phyloP scores from a whole-genome alignment of 805 yeast species.

The Grigorovia yakushimaensis region DNA sequence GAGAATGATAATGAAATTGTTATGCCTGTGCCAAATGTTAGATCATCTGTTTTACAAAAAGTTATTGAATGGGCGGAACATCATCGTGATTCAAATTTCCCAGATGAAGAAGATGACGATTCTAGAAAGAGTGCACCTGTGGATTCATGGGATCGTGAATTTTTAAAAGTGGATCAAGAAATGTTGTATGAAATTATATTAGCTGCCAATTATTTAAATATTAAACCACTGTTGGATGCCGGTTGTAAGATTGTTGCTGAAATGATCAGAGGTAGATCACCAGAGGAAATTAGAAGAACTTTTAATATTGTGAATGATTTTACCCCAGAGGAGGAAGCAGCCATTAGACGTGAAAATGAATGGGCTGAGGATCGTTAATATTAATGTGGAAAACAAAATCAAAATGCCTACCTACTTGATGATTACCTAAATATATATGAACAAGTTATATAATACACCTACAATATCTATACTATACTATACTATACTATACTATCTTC shows the following conservation, averaged over 20 bases:
- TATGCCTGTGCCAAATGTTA: slow-evolving; percentile 84
- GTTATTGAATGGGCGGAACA: slow-evolving; percentile 96
- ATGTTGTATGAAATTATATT: slow-evolving; percentile 73
- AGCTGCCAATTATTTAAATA: slow-evolving; percentile 74
- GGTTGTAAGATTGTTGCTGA: slow-evolving; percentile 79
- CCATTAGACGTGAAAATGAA: slow-evolving; percentile 77
- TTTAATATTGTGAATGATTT: slow-evolving; percentile 76
- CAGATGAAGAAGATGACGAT: slow-evolving; percentile 77
- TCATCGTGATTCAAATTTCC: slow-evolving; percentile 71
- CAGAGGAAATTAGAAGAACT: slow-evolving; percentile 71
- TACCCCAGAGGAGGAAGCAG: slow-evolving; percentile 81
- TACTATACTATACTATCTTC: no score
- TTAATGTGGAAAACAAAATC: neutral
- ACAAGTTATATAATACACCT: no score
- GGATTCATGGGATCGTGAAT: slow-evolving; percentile 92
- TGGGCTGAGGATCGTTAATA: slow-evolving; percentile 78
- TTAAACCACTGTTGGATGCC: slow-evolving; percentile 63
- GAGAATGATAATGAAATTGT: slow-evolving; percentile 62
- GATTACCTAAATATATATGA: no score
- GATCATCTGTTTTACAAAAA: slow-evolving; percentile 77
- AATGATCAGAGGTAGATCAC: slow-evolving; percentile 71
- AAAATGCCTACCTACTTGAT: no score
- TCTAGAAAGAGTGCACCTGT: slow-evolving; percentile 83
- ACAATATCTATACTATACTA: no score
- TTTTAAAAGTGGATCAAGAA: slow-evolving; percentile 86